phyloP scores from a whole-genome alignment of 1,284 basidiomycete genomes.

The Microbotryum lychnidis-dioicae region DNA sequence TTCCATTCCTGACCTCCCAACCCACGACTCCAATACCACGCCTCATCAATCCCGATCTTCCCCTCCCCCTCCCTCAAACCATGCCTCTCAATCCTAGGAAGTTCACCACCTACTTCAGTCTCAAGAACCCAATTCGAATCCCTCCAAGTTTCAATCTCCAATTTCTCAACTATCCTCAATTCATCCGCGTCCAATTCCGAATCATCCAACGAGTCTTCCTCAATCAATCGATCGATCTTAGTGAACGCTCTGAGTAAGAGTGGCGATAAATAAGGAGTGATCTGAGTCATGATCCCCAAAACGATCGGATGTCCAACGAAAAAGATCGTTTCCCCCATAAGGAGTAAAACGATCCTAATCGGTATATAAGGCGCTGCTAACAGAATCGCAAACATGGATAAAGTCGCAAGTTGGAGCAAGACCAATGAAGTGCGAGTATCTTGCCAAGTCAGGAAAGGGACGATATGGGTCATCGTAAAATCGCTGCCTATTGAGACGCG shows the following conservation, averaged over 20 bases:
- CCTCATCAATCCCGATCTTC: too few species aligned
- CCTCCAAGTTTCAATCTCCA: constrained; percentile 11
- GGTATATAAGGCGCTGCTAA: constrained; percentile 24
- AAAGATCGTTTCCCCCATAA: constrained; percentile 25
- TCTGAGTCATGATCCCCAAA: constrained; percentile 3
- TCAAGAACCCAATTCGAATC: constrained; percentile 13
- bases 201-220: constrained; percentile 24
- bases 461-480: constrained; percentile 19
- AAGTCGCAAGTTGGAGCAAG: constrained; percentile 27
- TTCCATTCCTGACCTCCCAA: too few species aligned
- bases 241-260: background rate
- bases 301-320: constrained; percentile 29
- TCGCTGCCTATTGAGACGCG: constrained; percentile 32
- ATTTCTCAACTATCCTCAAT: constrained; percentile 6
- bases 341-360: constrained; percentile 28
- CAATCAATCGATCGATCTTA: constrained; percentile 3
- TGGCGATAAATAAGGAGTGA: background rate
- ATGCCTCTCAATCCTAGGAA: background rate
- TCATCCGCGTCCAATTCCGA: constrained; percentile 18
- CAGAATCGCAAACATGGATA: constrained; percentile 20
- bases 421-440: constrained; percentile 24
- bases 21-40: too few species aligned
- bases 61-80: too few species aligned
- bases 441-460: constrained; percentile 34
- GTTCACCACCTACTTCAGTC: constrained; percentile 18